Evolutionary conservation across 352 stramenopile species (phyloP).

Genomic region (Globisporangium cystogenes): DNA sequence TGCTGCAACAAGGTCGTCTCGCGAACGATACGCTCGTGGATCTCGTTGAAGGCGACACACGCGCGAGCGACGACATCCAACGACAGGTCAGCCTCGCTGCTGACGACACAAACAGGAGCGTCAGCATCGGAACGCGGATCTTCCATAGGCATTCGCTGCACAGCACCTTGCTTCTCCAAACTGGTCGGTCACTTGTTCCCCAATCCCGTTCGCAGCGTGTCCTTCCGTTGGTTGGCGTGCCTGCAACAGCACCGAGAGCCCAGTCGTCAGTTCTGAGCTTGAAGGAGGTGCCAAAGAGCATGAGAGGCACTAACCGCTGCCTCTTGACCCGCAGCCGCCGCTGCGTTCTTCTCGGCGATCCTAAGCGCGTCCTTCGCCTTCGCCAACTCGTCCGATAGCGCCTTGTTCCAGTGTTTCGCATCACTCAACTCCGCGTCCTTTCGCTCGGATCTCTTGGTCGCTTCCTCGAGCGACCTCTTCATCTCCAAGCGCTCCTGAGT

Average conservation of each 20-base stretch:
- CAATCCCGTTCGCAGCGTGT: too few relatives aligned
- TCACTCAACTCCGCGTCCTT: neutral
- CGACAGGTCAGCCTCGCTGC: neutral
- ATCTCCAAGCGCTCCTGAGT: slow-evolving; percentile 1
- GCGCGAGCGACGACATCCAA: neutral
- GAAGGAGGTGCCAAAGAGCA: too few relatives aligned
- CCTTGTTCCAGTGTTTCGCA: slow-evolving; percentile 1
- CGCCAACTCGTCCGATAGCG: neutral
- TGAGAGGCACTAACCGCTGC: neutral
- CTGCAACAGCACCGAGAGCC: neutral
- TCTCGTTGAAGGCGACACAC: neutral
- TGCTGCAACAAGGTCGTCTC: neutral
- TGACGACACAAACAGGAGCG: too few relatives aligned
- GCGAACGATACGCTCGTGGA: neutral
- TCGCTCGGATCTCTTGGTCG: neutral
- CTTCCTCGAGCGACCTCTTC: neutral
- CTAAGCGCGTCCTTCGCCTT: neutral
- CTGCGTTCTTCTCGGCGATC: neutral
- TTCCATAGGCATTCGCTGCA: too few relatives aligned
- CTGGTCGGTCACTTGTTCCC: too few relatives aligned
- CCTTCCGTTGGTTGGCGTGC: too few relatives aligned
- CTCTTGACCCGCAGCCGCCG: too few relatives aligned
- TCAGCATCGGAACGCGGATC: too few relatives aligned
- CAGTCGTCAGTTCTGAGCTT: too few relatives aligned
- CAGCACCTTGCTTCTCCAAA: too few relatives aligned